Percentiles rank a stretch among this genome's conserved stretches.
These are phyloP conservation scores for Cucurbita pepo DNA, from an alignment of 306 rosid species.

Conservation along the genomic window DNA sequence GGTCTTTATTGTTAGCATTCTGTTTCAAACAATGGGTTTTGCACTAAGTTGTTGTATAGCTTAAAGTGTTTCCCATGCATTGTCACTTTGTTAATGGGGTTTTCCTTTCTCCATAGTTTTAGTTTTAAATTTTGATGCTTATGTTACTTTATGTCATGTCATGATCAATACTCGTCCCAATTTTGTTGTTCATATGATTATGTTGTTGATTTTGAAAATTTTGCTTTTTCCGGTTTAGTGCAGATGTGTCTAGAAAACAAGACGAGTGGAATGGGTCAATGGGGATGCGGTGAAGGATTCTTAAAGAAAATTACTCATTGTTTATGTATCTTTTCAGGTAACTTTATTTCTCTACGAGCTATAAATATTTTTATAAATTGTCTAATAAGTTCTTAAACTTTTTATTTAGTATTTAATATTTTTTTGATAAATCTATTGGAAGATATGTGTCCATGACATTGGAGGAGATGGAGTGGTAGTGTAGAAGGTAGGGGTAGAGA, in stretches of 20 bases:
- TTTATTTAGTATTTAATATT: too few species aligned
- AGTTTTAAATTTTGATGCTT: too few species aligned
- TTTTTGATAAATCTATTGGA: too few species aligned
- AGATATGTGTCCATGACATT: too few species aligned
- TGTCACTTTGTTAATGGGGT: not conserved
- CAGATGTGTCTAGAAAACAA: not conserved
- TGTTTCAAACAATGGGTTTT: not conserved
- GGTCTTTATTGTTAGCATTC: not conserved
- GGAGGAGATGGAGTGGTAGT: not conserved
- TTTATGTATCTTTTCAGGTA: too few species aligned
- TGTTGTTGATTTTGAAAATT: too few species aligned
- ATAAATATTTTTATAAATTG: too few species aligned
- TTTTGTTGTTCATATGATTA: not conserved
- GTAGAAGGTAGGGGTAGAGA: not conserved
- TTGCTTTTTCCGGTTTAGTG: not conserved
- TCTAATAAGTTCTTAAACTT: too few species aligned
- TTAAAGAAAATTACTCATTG: too few species aligned
- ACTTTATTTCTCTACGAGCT: too few species aligned
- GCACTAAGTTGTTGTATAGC: not conserved
- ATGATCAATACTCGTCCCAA: not conserved
- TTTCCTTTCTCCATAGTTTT: not conserved
- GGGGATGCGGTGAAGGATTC: too few species aligned
- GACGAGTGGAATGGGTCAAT: too few species aligned
- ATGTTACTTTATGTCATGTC: not conserved
- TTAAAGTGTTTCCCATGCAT: not conserved